Evolutionary conservation across 176 grass and related monocot genomes (phyloP).

Genomic region (Carex cristatella): DNA sequence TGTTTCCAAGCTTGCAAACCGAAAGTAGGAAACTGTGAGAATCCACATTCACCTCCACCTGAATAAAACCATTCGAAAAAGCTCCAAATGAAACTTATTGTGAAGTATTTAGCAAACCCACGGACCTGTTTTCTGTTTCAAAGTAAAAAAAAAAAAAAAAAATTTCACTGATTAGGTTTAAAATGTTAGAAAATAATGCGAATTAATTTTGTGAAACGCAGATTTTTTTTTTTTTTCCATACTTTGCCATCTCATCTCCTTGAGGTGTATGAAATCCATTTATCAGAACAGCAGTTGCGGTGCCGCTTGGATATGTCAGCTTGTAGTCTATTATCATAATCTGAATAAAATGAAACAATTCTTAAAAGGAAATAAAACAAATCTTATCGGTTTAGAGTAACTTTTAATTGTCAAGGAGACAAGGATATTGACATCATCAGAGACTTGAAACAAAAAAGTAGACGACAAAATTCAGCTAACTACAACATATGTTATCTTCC

Average conservation of each 20-base stretch:
- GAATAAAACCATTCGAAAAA: slow-evolving; percentile 99
- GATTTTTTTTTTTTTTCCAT: slow-evolving; percentile 6
- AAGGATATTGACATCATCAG: neutral
- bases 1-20: slow-evolving; percentile 88
- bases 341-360: slow-evolving; percentile 46
- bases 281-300: slow-evolving; percentile 93
- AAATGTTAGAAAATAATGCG: neutral
- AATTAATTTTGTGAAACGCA: neutral
- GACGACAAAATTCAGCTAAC: neutral
- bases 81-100: slow-evolving; percentile 90
- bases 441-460: neutral
- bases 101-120: slow-evolving; percentile 82
- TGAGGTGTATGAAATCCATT: slow-evolving; percentile 89
- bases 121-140: slow-evolving; percentile 74
- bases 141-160: neutral
- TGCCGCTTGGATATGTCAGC: slow-evolving; percentile 96
- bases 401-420: neutral
- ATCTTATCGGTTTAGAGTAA: neutral
- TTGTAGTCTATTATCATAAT: slow-evolving; percentile 92
- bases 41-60: slow-evolving; percentile 76
- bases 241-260: slow-evolving; percentile 88
- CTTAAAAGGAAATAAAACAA: neutral
- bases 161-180: neutral
- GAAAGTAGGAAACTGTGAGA: slow-evolving; percentile 92
- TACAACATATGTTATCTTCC: neutral